These are phyloP conservation scores for Filobasidium floriforme DNA, from an alignment of 768 basidiomycete genomes.

Conservation along the genomic window DNA sequence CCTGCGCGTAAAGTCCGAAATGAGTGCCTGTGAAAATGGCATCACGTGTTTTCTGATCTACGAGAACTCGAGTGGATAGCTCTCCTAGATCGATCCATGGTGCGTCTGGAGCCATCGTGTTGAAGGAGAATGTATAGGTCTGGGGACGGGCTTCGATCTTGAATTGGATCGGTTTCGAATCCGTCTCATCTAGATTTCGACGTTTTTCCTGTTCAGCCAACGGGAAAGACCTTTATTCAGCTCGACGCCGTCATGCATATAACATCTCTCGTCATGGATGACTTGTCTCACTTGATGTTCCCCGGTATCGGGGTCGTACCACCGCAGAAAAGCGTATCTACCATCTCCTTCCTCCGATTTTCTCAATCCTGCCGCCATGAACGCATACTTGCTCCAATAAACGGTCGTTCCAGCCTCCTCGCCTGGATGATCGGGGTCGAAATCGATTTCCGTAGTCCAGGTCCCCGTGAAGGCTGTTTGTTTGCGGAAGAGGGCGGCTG, in stretches of 20 bases:
- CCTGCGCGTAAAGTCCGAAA: not conserved
- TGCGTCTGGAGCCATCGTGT: not conserved
- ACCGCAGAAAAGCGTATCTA: not conserved
- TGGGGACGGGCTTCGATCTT: not conserved
- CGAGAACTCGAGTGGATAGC: not conserved
- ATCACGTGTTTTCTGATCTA: not conserved
- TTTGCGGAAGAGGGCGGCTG: constrained; percentile 22
- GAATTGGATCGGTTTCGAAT: not conserved
- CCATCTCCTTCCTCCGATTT: not conserved
- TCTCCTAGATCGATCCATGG: not conserved
- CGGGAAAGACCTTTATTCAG: not conserved
- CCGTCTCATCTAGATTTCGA: not conserved
- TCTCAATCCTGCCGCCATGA: not conserved
- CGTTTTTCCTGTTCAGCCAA: not conserved
- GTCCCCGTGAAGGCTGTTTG: constrained; percentile 18
- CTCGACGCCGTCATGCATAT: not conserved
- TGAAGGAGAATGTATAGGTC: not conserved
- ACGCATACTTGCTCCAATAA: not conserved
- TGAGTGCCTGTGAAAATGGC: not conserved
- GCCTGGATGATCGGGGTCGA: constrained; percentile 5
- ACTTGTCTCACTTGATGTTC: not conserved
- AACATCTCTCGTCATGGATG: not conserved
- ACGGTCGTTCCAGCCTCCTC: constrained; percentile 21
- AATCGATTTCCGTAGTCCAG: constrained; percentile 15
- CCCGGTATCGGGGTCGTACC: not conserved